Evolutionary conservation across 306 rosid genomes (phyloP).

Genomic region (Prunus mume): DNA sequence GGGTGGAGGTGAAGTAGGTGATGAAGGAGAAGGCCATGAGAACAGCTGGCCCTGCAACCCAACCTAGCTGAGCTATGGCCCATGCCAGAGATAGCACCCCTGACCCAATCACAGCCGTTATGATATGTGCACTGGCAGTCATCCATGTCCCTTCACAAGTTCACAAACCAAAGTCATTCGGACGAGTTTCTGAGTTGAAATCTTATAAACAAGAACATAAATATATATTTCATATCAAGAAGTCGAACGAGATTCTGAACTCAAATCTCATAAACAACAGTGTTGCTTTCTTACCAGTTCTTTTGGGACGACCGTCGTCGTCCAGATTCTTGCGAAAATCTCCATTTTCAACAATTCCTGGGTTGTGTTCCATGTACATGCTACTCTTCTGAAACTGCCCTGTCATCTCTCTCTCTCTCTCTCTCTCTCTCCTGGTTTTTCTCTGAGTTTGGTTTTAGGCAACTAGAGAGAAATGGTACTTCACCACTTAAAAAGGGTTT

Average conservation of each 20-base stretch:
- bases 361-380: slow-evolving; percentile 64
- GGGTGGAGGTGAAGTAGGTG: slow-evolving; percentile 91
- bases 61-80: slow-evolving; percentile 91
- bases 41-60: slow-evolving; percentile 88
- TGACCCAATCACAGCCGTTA: slow-evolving; percentile 95
- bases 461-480: not conserved
- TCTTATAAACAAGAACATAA: not conserved
- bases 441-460: not conserved
- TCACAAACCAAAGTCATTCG: not conserved
- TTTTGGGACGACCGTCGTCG: slow-evolving; percentile 72
- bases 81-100: slow-evolving; percentile 94
- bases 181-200: not conserved
- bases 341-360: slow-evolving; percentile 36
- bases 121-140: slow-evolving; percentile 95
- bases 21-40: slow-evolving; percentile 78
- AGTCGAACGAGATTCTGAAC: not conserved
- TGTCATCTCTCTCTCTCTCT: slow-evolving; percentile 13
- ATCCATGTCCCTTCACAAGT: slow-evolving; percentile 74
- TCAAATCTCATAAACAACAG: not conserved
- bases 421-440: not conserved
- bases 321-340: slow-evolving; percentile 55
- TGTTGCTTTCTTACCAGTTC: slow-evolving; percentile 54
- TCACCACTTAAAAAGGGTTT: not conserved
- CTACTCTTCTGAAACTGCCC: slow-evolving; percentile 46
- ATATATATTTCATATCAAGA: not conserved